Evolutionary conservation across 768 basidiomycete species (phyloP).

Genomic region (Tricholomella constricta): DNA sequence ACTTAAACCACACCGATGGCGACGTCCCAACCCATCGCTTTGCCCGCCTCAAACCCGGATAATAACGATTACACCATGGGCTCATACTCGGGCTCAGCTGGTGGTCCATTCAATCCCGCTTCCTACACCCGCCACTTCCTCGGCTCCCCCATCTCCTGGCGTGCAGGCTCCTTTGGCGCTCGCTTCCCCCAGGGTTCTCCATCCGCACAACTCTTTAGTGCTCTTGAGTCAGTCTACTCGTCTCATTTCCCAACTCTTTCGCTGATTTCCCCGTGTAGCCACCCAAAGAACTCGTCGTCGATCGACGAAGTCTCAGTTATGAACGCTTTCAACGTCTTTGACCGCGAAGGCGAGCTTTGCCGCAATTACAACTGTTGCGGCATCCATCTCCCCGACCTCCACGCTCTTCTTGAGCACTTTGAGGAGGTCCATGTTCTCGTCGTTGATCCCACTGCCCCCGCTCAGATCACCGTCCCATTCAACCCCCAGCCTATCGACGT

Average conservation of each 20-base stretch:
- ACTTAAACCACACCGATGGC: constrained; percentile 22
- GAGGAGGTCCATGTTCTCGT: constrained; percentile 89
- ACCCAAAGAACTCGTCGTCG: constrained; percentile 46
- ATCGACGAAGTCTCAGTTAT: constrained; percentile 60
- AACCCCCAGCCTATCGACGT: constrained; percentile 35
- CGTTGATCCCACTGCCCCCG: constrained; percentile 42
- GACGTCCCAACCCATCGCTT: constrained; percentile 48
- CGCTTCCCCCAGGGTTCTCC: constrained; percentile 65
- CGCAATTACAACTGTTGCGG: constrained; percentile 93
- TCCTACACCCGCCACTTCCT: constrained; percentile 70
- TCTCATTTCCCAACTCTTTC: background rate
- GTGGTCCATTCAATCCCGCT: constrained; percentile 60
- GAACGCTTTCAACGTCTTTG: constrained; percentile 67
- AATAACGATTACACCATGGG: constrained; percentile 39
- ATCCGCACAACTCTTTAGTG: constrained; percentile 60
- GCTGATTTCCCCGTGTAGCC: constrained; percentile 17
- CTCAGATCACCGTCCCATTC: constrained; percentile 49
- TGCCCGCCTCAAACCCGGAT: constrained; percentile 31
- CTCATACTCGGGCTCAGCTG: constrained; percentile 49
- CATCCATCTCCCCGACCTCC: constrained; percentile 65
- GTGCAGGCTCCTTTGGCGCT: constrained; percentile 64
- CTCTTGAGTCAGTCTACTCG: constrained; percentile 62
- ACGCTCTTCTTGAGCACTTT: constrained; percentile 89
- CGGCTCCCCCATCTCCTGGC: constrained; percentile 74
- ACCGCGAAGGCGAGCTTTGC: constrained; percentile 76